These are phyloP conservation scores for Harringtonia aguacate DNA, from an alignment of 2,329 filamentous ascomycete species.

Conservation along the genomic window DNA sequence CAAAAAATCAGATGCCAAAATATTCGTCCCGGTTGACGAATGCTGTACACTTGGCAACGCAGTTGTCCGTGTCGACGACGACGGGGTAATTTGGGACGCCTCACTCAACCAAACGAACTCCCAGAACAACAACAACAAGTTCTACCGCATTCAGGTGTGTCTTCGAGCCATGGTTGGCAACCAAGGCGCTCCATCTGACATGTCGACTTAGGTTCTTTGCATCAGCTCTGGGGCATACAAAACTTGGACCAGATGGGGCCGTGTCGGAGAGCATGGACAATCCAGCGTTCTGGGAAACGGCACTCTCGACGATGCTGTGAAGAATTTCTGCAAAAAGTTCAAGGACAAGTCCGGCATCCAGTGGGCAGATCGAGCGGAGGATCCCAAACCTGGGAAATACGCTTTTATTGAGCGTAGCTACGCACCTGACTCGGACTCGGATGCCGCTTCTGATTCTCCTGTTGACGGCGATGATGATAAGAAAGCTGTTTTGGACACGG, in stretches of 20 bases:
- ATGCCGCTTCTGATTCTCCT: conserved; percentile 36
- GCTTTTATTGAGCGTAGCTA: conserved; percentile 74
- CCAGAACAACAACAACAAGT: conserved; percentile 68
- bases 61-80: conserved; percentile 54
- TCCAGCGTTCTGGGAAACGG: conserved; percentile 31
- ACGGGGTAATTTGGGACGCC: conserved; percentile 64
- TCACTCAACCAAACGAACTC: conserved; percentile 71
- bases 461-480: conserved; percentile 7
- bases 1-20: conserved; percentile 16
- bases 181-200: background rate
- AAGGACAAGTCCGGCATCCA: conserved; percentile 47
- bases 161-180: background rate
- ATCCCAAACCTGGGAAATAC: conserved; percentile 59
- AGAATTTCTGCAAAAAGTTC: conserved; percentile 50
- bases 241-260: conserved; percentile 72
- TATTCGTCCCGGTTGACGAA: conserved; percentile 41
- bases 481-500: conserved; percentile 12
- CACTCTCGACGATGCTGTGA: conserved; percentile 30
- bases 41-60: conserved; percentile 24
- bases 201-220: background rate
- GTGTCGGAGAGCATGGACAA: conserved; percentile 54
- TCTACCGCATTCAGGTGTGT: conserved; percentile 60
- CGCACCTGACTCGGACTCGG: conserved; percentile 50
- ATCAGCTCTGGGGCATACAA: conserved; percentile 31
- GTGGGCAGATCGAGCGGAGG: conserved; percentile 41